These are phyloP conservation scores for Fusarium setosum DNA, from an alignment of 2,329 filamentous ascomycete species.

Conservation along the genomic window DNA sequence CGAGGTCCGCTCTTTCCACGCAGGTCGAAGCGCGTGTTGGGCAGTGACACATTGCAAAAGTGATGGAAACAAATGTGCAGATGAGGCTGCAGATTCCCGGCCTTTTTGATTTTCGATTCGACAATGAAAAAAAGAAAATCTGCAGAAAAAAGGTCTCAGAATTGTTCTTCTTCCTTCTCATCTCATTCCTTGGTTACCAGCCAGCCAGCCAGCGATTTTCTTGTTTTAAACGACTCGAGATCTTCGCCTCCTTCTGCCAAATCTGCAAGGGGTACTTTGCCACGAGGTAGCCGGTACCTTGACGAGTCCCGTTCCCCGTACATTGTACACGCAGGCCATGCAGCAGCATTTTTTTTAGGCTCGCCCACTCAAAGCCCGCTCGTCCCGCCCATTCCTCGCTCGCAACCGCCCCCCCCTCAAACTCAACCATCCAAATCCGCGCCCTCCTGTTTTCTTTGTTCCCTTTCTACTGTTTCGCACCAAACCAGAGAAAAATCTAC, in stretches of 20 bases:
- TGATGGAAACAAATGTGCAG: neutral
- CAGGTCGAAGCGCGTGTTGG: constrained; percentile 5
- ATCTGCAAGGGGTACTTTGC: constrained; percentile 23
- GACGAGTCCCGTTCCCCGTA: constrained; percentile 5
- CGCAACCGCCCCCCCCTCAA: constrained; percentile 2
- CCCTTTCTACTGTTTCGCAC: constrained; percentile 23
- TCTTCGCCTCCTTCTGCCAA: constrained; percentile 1
- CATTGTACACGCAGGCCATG: constrained; percentile 10
- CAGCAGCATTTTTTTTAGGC: constrained; percentile 25
- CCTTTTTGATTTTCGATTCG: neutral
- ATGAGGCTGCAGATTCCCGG: constrained; percentile 3
- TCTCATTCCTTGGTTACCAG: too few species aligned
- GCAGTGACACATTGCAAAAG: constrained; percentile 22
- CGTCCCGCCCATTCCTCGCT: constrained; percentile 24
- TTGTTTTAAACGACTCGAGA: too few species aligned
- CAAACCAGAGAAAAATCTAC: constrained; percentile 4
- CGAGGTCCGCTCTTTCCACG: neutral
- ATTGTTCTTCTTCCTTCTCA: too few species aligned
- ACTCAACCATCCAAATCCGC: constrained; percentile 11
- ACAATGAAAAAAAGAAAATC: neutral
- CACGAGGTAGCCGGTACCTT: constrained; percentile 24
- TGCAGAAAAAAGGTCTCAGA: too few species aligned
- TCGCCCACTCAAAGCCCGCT: constrained; percentile 24
- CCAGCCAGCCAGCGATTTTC: too few species aligned
- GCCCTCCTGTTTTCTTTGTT: constrained; percentile 11